Evolutionary conservation across 768 basidiomycete species (phyloP), one percentile per base, ranked within the genome.

Genomic region (Boletus sp.): DNA sequence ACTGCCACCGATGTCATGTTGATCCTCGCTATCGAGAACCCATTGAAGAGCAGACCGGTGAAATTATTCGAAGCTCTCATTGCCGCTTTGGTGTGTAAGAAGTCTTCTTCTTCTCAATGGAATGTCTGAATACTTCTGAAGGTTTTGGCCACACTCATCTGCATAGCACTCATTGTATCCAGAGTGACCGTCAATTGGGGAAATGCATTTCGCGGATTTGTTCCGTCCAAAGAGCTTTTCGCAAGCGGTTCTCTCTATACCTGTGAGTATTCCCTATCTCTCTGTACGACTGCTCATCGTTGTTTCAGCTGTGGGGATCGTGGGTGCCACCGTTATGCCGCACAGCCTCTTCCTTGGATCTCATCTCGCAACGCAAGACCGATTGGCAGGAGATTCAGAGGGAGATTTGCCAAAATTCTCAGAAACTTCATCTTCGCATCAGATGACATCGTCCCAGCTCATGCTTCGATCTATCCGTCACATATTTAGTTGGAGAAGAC

Each of bases 261-360:
- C 1, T 85, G 87, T 88, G 63, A 40, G 81, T 51, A 13, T n/a
- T 33, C 14, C 19, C 39, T 69, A 8, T 61, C 43, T 15, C 44
- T 50, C 38, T 23, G 15, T 15, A 57, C 40, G 37, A 50, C 47
- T 21, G 2, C 56, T 71, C 19, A 71, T 30, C 23, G 25, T 50
- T 25, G 13, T 47, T 54, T 39, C 56, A 85, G 83, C 85, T 30
- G 82, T 88, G 50, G 88, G 88, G 35, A 84, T 91, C 47, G 64
- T 89, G 1, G 87, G 88, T 30, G 91, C 92, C 1, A 97, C 92
- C 3, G 86, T 93, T 55, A 95, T 95, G 93, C 93, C 93, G 0
- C 93, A 95, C 69, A 87, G 87, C 55, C 76, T 97, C n/a, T 93
- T 90, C 75, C 77, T 97, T 15, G 94, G 93, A 6, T 92, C 90